Percentiles rank a stretch among this genome's conserved stretches.
These are phyloP conservation scores for Trichophyton schoenleinii DNA, from an alignment of 2,329 filamentous ascomycete species.

Conservation along the genomic window DNA sequence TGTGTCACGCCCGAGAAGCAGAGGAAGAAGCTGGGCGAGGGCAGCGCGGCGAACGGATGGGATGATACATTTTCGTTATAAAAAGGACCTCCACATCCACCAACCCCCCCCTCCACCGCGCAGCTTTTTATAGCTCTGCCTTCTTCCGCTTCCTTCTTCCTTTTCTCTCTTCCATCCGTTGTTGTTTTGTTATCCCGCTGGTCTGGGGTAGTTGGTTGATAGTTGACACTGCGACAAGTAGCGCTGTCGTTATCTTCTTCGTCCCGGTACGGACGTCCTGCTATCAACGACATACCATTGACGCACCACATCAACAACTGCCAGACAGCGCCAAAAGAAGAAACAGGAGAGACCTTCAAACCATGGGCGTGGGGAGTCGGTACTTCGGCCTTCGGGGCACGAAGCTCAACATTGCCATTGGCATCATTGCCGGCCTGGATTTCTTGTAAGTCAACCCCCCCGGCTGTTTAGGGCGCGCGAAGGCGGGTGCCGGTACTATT, in stretches of 20 bases:
- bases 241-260: not conserved
- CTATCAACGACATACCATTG: not conserved
- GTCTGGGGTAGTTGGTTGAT: not conserved
- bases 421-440: constrained; percentile 58
- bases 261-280: not conserved
- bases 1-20: not conserved
- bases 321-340: not conserved
- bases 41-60: not conserved
- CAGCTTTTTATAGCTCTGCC: not conserved
- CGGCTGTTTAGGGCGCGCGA: too few relatives aligned
- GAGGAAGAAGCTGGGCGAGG: not conserved
- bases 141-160: not conserved
- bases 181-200: not conserved
- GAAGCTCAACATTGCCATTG: constrained; percentile 55
- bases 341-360: not conserved
- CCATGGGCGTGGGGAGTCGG: constrained; percentile 19
- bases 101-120: too few relatives aligned
- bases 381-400: constrained; percentile 56
- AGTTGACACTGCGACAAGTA: too few relatives aligned
- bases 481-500: too few relatives aligned
- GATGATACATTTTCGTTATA: not conserved
- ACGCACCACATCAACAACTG: not conserved
- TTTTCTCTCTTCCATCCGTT: not conserved
- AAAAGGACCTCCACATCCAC: constrained; percentile 1
- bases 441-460: constrained; percentile 40